Base-by-base conservation (phyloP, 306 rosid genomes). In the Abrus pulchellus region DNA sequence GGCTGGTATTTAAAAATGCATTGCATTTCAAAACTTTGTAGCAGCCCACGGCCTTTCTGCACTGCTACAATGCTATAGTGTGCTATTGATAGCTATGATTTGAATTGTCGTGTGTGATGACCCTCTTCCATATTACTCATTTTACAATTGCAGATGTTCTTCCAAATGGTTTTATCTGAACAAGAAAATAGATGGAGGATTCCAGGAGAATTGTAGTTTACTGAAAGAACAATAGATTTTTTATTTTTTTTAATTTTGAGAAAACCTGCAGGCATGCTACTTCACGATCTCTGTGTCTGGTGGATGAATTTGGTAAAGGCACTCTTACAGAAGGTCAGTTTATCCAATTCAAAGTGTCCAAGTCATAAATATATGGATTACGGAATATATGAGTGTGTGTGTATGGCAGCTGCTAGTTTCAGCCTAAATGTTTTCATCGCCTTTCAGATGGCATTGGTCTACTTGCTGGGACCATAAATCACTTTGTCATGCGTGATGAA, bases 281-380 rank as follows among this genome's bases (percentile, higher is more conserved):
- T 71, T 83, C 97, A 60, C 84, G 80, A 72, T 95, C 99, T 64
- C 30, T 91, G 74, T 93, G 99, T 84, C 81, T 91, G 60, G 81
- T 93, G 78, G 99, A 95, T 85, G 99, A 95, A 87, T 95, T 93
- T 86, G 99, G 98, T 79, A 95, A 93, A 90, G 98, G 99, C 40
- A 95, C 97, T 74, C 99, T 93, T 63, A 93, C 94, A 47, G 99
- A 93, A 95, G 98, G 98, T 95, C 83, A 71, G 93, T 77, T 85
- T 85, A 85, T 74, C 77, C 68, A 50, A 33, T 55, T 52, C 70
- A 44, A 50, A 30, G 13, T 52, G 44, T 76, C 61, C 76, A 57
- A 68, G 5, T 72, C 61, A 70, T 81, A 32, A 41, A 3, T 59
- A 34, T 44, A 52, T 79, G 68, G 53, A 63, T 45, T 13, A 13